Evolutionary conservation across 2,329 filamentous ascomycete genomes (phyloP).

Genomic region (Hymenoscyphus infarciens): DNA sequence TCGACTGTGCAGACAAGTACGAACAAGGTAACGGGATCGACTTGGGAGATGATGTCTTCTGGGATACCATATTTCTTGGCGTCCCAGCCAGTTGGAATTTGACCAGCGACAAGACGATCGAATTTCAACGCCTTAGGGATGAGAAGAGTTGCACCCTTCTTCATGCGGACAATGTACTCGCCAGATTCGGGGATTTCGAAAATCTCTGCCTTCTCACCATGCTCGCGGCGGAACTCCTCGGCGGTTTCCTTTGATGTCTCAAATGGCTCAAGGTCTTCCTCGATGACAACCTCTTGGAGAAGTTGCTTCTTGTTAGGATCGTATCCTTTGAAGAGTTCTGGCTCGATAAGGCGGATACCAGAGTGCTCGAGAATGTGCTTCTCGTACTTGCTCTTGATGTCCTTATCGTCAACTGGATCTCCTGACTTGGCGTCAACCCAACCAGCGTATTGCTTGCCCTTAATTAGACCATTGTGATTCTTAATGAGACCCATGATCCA

Average conservation of each 20-base stretch:
- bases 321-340: constrained; percentile 93
- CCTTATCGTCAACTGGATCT: constrained; percentile 96
- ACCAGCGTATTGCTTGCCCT: constrained; percentile 93
- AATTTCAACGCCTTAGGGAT: constrained; percentile 97
- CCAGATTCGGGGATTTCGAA: constrained; percentile 93
- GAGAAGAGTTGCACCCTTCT: constrained; percentile 90
- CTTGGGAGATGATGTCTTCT: constrained; percentile 95
- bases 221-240: constrained; percentile 94
- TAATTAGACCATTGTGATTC: constrained; percentile 94
- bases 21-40: constrained; percentile 93
- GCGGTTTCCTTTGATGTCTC: constrained; percentile 97
- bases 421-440: constrained; percentile 95
- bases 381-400: constrained; percentile 96
- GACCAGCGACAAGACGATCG: constrained; percentile 93
- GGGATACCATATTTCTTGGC: constrained; percentile 94
- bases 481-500: constrained; percentile 99
- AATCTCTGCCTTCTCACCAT: constrained; percentile 95
- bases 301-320: constrained; percentile 98
- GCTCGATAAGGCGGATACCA: constrained; percentile 95
- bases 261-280: constrained; percentile 95
- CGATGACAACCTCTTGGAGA: constrained; percentile 94
- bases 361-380: constrained; percentile 94
- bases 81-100: constrained; percentile 96
- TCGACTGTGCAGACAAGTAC: constrained; percentile 93
- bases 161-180: constrained; percentile 90